Evolutionary conservation across 257 asterid genomes (phyloP), one percentile per base, ranked within the genome.

Genomic region (Ocimum tenuiflorum): DNA sequence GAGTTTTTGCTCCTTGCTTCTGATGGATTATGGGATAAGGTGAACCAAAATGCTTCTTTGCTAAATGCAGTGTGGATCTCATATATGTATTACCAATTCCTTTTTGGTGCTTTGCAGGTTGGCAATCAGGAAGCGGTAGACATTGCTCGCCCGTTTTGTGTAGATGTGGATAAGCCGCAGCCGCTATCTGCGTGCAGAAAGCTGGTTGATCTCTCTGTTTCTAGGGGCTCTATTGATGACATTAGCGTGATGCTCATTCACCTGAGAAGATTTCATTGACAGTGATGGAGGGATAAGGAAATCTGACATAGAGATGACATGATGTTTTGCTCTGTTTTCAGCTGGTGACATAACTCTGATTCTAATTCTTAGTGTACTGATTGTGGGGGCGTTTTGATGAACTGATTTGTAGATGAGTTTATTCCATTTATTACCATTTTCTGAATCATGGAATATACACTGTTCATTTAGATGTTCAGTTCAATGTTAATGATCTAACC

Each of bases 1-100:
- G 98, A 91, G 79, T 91, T 91, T 75, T 70, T 91, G 49, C 53
- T 91, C 69, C 91, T 91, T 38, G 98, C 98, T 24, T 91, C 96
- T 10, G 98, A 91, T 75, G 97, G 98, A 62, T 66, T 91, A 49
- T 89, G 98, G 98, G 98, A 91, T 66, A 89, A 86, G 83, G 96
- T 88, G 63, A 7, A n/a, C n/a, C 54, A 42, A 14, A 42, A 41
- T 27, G 31, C 31, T 4, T 27, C 17, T 41, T 4, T 38, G 9
- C 38, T 23, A 17, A 13, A 57, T 57, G 43, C 8, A 17, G 18
- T 36, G 18, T 59, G 0, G 4, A 20, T 59, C 35, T 59, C 50
- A 6, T 72, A 5, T 22, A 14, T 43, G 42, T 45, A 4, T 22
- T 63, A 42, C 39, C 63, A 48, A n/a, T n/a, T n/a, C n/a, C 31